Base-by-base conservation (phyloP, 441 rosid genomes). In the Mallotus japonicus region DNA sequence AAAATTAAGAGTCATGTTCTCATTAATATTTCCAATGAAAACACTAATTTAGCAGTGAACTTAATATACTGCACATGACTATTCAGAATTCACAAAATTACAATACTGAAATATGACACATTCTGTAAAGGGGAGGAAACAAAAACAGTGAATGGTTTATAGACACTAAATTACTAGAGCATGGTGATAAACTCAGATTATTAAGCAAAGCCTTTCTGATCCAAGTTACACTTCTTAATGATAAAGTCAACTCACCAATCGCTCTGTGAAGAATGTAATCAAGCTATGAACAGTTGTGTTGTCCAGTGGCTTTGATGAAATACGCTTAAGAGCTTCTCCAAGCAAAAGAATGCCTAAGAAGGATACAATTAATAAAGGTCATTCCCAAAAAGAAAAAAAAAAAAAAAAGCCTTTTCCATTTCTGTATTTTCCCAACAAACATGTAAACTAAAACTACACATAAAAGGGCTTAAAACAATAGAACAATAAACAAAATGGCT, bases 271-370 rank as follows among this genome's bases (percentile, higher is more conserved):
- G 82, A 95, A 95, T 12, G 71, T 73, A 73, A 82, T 67, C 87
- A 95, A 79, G 81, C 84, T 86, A 77, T 88, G 92, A 42, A 90
- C 67, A 42, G 87, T 74, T n/a, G 89, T 73, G 78, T 55, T 78
- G 24, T 84, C 91, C 65, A 92, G 60, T 34, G 90, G 86, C 87
- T 84, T 91, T 50, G 83, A 80, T 54, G 85, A 83, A 55, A 95
- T 84, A 80, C 12, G 28, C 50, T 69, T 51, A 54, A 95, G 88
- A 64, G 83, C 77, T 84, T 95, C 97, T 28, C 90, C 97, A 75
- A 95, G 88, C 50, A 92, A 88, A 81, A 95, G 93, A 63, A 87
- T 81, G 69, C 99, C 99, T 94, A 74, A 65, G 40, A 83, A 65
- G 16, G n/a, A 40, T 56, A 54, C 42, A 19, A 8, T 68, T 15